phyloP scores from a whole-genome alignment of 179 eudicot genomes.

The Kewa caespitosa region DNA sequence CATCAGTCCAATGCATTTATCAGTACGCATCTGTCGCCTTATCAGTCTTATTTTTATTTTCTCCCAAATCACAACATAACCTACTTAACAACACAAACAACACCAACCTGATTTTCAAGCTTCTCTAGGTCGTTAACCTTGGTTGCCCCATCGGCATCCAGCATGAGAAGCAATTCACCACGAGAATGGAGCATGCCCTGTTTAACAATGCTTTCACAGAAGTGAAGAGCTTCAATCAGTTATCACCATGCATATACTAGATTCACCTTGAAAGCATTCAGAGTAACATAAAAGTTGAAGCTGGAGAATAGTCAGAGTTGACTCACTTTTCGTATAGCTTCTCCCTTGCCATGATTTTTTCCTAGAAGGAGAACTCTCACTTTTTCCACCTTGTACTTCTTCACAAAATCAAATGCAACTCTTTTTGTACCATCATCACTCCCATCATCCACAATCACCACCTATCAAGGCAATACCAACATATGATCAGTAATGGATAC shows the following conservation, averaged over 20 bases:
- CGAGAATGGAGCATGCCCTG: slow-evolving; percentile 99
- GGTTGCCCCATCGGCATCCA: slow-evolving; percentile 99
- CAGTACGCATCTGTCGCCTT: background rate
- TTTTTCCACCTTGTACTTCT: slow-evolving; percentile 73
- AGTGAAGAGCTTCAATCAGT: slow-evolving; percentile 60
- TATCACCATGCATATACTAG: slow-evolving; percentile 12
- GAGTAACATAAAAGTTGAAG: background rate
- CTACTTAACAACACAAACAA: background rate
- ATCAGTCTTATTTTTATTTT: background rate
- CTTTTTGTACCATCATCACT: slow-evolving; percentile 81
- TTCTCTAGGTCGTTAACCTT: slow-evolving; percentile 86
- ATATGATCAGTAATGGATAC: background rate
- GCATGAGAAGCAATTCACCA: slow-evolving; percentile 90
- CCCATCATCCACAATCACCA: slow-evolving; percentile 91
- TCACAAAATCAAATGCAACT: slow-evolving; percentile 85
- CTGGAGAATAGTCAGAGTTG: slow-evolving; percentile 9
- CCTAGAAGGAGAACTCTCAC: slow-evolving; percentile 88
- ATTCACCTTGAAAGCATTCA: slow-evolving; percentile 15
- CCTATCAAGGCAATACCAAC: slow-evolving; percentile 42
- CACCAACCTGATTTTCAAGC: slow-evolving; percentile 84
- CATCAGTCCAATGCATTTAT: slow-evolving; percentile 22
- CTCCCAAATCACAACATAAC: background rate
- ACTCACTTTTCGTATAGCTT: slow-evolving; percentile 97
- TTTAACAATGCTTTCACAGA: slow-evolving; percentile 82
- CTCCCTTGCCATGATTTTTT: slow-evolving; percentile 94